Base-by-base conservation (phyloP, 257 asterid genomes). In the Misopates orontium region DNA sequence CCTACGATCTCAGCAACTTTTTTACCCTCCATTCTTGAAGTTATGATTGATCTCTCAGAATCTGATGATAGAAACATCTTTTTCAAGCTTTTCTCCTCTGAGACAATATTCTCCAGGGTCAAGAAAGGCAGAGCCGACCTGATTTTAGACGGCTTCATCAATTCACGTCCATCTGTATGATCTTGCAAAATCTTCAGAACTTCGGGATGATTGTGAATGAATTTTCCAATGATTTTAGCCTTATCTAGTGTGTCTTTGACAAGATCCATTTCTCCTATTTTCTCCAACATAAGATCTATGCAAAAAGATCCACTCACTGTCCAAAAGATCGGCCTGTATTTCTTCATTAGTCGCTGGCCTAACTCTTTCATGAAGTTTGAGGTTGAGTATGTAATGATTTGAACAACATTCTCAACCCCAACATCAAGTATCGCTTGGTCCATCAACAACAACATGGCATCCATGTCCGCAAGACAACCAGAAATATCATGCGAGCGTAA, bases 211-310 rank as follows among this genome's bases (percentile, higher is more conserved):
- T 73, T 45, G 54, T 73, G 67, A 41, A 85, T 21, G 62, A 79
- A 87, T 44, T 67, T 64, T 4, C 81, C 60, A 23, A 90, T 74
- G 22, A 21, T 36, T 70, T 78, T 84, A 8, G 85, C 85, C 72
- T 85, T 76, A 15, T 71, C 74, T 41, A 87, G 31, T 10, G 77
- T 80, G 3, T 70, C 75, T 14, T 48, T 53, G 7, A 89, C 44
- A 0, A 18, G 22, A 59, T 69, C 60, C 56, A 67, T 67, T 8
- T 0, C 39, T 10, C 51, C 31, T 12, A 87, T 24, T 28, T 80
- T 81, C 78, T 78, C 84, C 55, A 88, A 44, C 83, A 84, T 85
- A 48, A 88, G 84, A 7, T 81, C 80, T 2, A 90, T 62, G 74
- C 93, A 90, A 42, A 70, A 70, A 15, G 87, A 83, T 1, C 84